Conservation (phyloP, 768 basidiomycete genomes). For the Termitomyces sp. region DNA sequence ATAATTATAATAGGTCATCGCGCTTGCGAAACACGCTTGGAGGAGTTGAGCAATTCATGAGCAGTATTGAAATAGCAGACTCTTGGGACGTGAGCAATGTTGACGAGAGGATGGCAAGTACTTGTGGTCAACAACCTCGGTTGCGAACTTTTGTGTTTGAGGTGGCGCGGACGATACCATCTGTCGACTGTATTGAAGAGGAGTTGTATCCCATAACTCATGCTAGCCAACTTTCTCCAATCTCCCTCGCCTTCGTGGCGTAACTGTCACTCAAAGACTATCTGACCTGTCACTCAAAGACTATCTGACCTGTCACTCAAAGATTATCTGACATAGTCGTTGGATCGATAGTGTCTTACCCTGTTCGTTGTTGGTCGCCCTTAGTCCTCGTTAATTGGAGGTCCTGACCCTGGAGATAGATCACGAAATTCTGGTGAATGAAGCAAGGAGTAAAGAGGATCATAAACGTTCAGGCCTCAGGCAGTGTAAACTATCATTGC, state of each 20-base stretch:
- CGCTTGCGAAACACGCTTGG: constrained; percentile 27
- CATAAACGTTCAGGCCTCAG: background rate
- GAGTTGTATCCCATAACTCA: constrained; percentile 19
- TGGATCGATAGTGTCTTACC: constrained; percentile 4
- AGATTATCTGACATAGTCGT: background rate
- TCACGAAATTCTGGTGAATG: background rate
- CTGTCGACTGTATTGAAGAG: constrained; percentile 11
- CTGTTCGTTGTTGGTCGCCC: no score
- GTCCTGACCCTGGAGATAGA: no score
- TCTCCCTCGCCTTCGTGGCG: constrained; percentile 19
- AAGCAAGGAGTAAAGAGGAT: background rate
- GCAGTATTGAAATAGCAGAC: constrained; percentile 16
- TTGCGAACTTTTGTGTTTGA: constrained; percentile 9
- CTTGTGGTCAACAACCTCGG: constrained; percentile 8
- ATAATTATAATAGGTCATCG: constrained; percentile 29
- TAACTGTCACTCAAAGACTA: background rate
- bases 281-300: background rate
- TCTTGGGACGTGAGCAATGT: constrained; percentile 14
- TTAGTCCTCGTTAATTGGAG: no score
- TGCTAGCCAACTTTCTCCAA: constrained; percentile 19
- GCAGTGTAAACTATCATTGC: background rate
- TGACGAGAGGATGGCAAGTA: constrained; percentile 32
- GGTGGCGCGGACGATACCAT: constrained; percentile 10
- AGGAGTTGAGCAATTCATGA: constrained; percentile 21
- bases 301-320: background rate